A percentile compares a stretch with the other conserved stretches of the same genome.
These are phyloP conservation scores for Plectosphaerella cucumerina DNA, from an alignment of 2,329 filamentous ascomycete species.

Conservation along the genomic window DNA sequence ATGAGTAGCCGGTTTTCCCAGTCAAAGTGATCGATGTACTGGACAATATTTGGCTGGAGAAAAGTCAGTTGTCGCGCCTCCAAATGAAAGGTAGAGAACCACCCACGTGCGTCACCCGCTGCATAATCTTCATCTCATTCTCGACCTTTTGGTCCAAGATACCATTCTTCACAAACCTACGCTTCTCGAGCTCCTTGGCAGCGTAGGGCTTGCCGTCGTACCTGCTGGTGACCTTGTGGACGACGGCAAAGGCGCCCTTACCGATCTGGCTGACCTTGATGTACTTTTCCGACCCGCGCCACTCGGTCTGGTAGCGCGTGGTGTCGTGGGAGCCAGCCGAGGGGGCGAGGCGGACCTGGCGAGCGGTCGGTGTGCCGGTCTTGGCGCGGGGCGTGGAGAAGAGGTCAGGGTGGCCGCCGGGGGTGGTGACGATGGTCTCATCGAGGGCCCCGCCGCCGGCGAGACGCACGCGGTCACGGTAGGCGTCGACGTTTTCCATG, in stretches of 20 bases:
- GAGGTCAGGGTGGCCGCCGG: conserved; percentile 38
- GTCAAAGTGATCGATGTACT: conserved; percentile 85
- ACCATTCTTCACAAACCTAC: conserved; percentile 88
- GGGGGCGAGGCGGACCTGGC: conserved; percentile 5
- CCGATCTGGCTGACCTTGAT: conserved; percentile 80
- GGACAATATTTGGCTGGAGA: conserved; percentile 82
- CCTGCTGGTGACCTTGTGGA: conserved; percentile 85
- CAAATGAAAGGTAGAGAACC: background rate
- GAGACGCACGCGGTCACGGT: conserved; percentile 46
- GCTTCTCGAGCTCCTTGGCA: conserved; percentile 92
- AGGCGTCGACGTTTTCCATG: conserved; percentile 62
- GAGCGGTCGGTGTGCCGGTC: background rate
- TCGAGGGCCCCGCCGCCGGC: conserved; percentile 26
- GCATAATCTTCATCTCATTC: conserved; percentile 97
- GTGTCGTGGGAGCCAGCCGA: conserved; percentile 24
- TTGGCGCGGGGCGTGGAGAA: conserved; percentile 15
- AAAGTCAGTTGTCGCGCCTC: background rate
- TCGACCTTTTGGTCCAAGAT: conserved; percentile 87
- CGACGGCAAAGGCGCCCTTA: conserved; percentile 90
- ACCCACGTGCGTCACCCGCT: conserved; percentile 73
- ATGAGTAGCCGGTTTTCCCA: conserved; percentile 81
- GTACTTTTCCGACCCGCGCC: conserved; percentile 81
- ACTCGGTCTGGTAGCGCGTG: conserved; percentile 53
- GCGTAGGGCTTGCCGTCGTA: conserved; percentile 80
- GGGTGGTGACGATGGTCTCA: conserved; percentile 42